Conservation (phyloP, 2,329 filamentous ascomycete genomes). For the Verticillium nubilum region DNA sequence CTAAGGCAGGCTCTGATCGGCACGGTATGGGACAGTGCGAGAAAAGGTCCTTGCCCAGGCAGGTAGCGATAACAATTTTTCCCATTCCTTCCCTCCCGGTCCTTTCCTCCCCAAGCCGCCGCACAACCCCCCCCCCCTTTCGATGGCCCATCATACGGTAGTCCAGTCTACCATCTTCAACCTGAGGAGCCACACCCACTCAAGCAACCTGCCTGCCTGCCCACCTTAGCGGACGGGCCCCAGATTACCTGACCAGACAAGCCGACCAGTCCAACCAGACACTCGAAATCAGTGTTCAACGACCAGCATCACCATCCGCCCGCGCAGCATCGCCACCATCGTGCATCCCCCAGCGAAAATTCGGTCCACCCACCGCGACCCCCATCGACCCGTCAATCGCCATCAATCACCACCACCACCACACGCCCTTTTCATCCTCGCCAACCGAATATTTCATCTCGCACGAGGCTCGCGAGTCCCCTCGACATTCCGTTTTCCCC, state of each 20-base stretch:
- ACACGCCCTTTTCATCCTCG: conserved; percentile 11
- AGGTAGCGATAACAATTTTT: conserved; percentile 14
- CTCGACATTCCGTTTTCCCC: conserved; percentile 50
- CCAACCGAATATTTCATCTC: conserved; percentile 21
- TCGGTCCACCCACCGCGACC: conserved; percentile 10
- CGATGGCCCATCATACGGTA: conserved; percentile 8
- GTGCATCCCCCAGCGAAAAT: conserved; percentile 7
- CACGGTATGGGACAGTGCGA: conserved; percentile 5
- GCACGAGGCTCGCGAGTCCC: conserved; percentile 23
- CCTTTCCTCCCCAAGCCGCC: conserved; percentile 7
- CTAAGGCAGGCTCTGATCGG: background rate
- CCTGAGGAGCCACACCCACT: background rate
- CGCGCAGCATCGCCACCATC: background rate
- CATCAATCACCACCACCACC: conserved; percentile 12
- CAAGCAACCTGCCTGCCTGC: background rate
- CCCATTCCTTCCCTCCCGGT: conserved; percentile 11
- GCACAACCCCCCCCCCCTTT: conserved; percentile 10
- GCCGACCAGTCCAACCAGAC: background rate
- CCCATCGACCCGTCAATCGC: conserved; percentile 13
- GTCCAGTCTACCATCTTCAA: background rate
- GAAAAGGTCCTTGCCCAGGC: background rate
- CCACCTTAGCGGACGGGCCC: background rate
- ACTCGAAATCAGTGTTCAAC: background rate
- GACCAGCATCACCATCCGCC: conserved; percentile 1
- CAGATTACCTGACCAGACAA: background rate